Conservation (phyloP, 345 rosid genomes). For the Moricandia arvensis region DNA sequence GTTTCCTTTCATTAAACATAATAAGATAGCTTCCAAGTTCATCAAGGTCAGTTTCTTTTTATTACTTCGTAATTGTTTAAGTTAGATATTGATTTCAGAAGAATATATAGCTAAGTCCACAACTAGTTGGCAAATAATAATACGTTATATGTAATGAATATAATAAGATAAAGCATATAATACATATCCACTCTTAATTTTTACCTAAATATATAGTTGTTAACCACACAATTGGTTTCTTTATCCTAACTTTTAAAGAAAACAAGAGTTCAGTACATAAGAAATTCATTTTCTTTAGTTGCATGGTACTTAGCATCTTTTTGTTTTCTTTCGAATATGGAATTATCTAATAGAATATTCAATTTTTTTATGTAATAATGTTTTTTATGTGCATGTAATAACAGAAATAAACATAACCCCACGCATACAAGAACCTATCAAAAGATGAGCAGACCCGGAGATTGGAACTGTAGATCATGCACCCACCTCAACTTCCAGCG, state of each 20-base stretch:
- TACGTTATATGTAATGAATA: not conserved
- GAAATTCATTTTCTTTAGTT: conserved; percentile 9
- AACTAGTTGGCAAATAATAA: not conserved
- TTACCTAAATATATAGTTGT: not conserved
- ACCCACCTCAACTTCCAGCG: conserved; percentile 82
- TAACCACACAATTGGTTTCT: not conserved
- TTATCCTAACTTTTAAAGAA: not conserved
- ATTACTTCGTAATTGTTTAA: conserved; percentile 11
- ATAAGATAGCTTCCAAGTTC: conserved; percentile 22
- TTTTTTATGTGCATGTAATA: not conserved
- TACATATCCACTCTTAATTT: not conserved
- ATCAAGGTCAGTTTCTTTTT: conserved; percentile 34
- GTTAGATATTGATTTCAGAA: not conserved
- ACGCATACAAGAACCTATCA: conserved; percentile 8
- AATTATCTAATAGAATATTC: not conserved
- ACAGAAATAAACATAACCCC: conserved; percentile 15
- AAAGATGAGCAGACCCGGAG: conserved; percentile 80
- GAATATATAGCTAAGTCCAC: conserved; percentile 2
- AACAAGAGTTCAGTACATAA: conserved; percentile 3
- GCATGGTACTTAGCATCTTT: not conserved
- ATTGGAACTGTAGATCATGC: conserved; percentile 90
- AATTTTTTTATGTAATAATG: not conserved
- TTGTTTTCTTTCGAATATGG: not conserved
- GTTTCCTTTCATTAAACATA: conserved; percentile 9
- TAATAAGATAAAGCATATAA: not conserved